Base-by-base conservation (phyloP, 495 filamentous ascomycete species). In the Schizothecium vesticola region DNA sequence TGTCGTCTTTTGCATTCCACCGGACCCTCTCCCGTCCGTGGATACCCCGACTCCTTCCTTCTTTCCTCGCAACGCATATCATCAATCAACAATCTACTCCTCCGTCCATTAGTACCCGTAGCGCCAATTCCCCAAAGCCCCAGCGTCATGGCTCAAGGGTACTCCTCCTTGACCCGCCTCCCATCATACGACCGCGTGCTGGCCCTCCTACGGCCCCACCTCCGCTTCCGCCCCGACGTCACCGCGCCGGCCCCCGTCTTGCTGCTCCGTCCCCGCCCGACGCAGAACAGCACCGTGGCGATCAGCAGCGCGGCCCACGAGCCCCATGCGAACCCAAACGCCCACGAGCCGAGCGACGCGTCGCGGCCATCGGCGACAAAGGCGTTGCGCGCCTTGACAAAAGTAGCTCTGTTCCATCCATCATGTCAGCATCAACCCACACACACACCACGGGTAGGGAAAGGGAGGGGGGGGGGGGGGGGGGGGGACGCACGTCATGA, bases 321-420 rank as follows among this genome's bases (percentile, higher is more conserved):
- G 3, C 89, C 89, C 93, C 93, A 97, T 79, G 90, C 92, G 80
- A 96, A 97, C 28, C 86, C 93, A 71, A 91, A 94, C 8, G 90
- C 88, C 69, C 92, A 92, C 19, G 78, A 71, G 26, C 93, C 93
- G 6, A 97, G 77, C 9, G 71, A 76, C 24, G 93, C 86, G 43
- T 68, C 63, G 58, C 88, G 85, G 71, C 84, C 85, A 66, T 82
- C 85, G 36, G 72, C 66, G 29, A 79, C 80, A 82, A 96, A 96
- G 21, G 79, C 82, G 74, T 93, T 80, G 71, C 93, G 92, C 72
- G 87, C 90, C 76, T 89, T 82, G 66, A 96, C 91, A 71, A 87
- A 94, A 64, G 87, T 89, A 23, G 91, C 77, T 5, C 75, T 78
- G 70, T n/a, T 58, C 0, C 33, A 12, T 57, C 26, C 11, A 22